phyloP scores from a whole-genome alignment of 768 basidiomycete genomes.

The Kwoniella dendrophila region DNA sequence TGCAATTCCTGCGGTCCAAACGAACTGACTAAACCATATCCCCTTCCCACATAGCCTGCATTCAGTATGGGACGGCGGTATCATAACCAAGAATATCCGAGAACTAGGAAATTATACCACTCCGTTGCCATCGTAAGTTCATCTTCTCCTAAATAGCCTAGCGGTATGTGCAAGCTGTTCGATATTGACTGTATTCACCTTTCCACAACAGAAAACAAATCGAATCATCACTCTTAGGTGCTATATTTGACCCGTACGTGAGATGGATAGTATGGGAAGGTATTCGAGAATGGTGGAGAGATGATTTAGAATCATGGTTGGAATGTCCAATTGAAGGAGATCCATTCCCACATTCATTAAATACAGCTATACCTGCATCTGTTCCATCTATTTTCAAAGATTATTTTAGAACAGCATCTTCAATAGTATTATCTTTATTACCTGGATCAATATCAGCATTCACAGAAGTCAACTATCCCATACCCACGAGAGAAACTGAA shows the following conservation, averaged over 20 bases:
- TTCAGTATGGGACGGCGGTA: slow-evolving; percentile 79
- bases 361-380: slow-evolving; percentile 26
- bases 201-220: slow-evolving; percentile 62
- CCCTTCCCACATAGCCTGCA: slow-evolving; percentile 65
- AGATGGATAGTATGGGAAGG: slow-evolving; percentile 87
- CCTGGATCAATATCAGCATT: slow-evolving; percentile 13
- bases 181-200: not conserved
- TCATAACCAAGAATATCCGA: slow-evolving; percentile 81
- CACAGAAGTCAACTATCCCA: slow-evolving; percentile 12
- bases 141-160: not conserved
- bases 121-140: slow-evolving; percentile 65
- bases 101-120: slow-evolving; percentile 76
- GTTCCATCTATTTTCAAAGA: slow-evolving; percentile 25
- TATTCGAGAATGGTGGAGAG: slow-evolving; percentile 68
- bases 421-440: slow-evolving; percentile 23
- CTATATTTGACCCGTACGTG: slow-evolving; percentile 85
- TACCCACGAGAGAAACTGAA: slow-evolving; percentile 32
- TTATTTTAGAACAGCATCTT: slow-evolving; percentile 23
- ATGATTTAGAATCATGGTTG: slow-evolving; percentile 68
- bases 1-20: not conserved
- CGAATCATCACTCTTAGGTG: slow-evolving; percentile 69
- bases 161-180: not conserved
- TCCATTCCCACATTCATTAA: slow-evolving; percentile 49
- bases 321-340: slow-evolving; percentile 62
- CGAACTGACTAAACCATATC: not conserved